A percentile compares a stretch with the other conserved stretches of the same genome.
Conservation (phyloP, 2,329 filamentous ascomycete species). For the Neonectria neomacrospora region DNA sequence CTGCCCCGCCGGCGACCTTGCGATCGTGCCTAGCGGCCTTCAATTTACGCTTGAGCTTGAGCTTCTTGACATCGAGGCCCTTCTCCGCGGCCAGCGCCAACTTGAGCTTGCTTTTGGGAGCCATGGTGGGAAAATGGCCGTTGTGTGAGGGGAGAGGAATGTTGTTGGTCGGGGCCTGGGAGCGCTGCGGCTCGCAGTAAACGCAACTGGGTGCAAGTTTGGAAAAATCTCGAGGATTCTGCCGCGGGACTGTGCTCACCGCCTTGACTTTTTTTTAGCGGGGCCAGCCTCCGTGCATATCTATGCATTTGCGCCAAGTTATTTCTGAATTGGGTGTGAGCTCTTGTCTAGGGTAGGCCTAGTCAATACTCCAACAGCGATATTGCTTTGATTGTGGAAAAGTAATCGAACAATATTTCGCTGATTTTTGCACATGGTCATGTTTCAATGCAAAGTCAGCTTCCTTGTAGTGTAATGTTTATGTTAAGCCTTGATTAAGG, state of each 20-base stretch:
- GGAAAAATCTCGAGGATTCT: slow-evolving; percentile 48
- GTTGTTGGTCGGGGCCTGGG: slow-evolving; percentile 29
- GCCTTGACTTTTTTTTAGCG: slow-evolving; percentile 45
- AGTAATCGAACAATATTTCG: not conserved
- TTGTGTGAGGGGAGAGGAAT: slow-evolving; percentile 1
- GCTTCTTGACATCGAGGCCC: slow-evolving; percentile 63
- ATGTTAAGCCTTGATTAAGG: not conserved
- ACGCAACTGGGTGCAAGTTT: slow-evolving; percentile 35
- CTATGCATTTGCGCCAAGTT: not conserved
- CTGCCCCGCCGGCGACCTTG: slow-evolving; percentile 40
- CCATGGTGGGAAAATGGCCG: slow-evolving; percentile 46
- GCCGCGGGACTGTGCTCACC: slow-evolving; percentile 41
- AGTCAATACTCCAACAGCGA: not conserved
- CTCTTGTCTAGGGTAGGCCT: not conserved
- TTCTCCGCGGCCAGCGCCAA: slow-evolving; percentile 66
- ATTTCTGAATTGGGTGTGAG: not conserved
- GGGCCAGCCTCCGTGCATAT: slow-evolving; percentile 19
- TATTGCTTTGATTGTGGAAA: not conserved
- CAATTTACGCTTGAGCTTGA: slow-evolving; percentile 61
- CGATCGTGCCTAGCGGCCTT: slow-evolving; percentile 57
- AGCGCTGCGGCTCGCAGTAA: slow-evolving; percentile 1
- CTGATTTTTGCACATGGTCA: not conserved
- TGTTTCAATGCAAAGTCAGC: not conserved
- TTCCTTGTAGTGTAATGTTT: not conserved
- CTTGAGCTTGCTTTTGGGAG: slow-evolving; percentile 62